phyloP scores from a whole-genome alignment of 73 alveolate species.

The Effrenium voratum region DNA sequence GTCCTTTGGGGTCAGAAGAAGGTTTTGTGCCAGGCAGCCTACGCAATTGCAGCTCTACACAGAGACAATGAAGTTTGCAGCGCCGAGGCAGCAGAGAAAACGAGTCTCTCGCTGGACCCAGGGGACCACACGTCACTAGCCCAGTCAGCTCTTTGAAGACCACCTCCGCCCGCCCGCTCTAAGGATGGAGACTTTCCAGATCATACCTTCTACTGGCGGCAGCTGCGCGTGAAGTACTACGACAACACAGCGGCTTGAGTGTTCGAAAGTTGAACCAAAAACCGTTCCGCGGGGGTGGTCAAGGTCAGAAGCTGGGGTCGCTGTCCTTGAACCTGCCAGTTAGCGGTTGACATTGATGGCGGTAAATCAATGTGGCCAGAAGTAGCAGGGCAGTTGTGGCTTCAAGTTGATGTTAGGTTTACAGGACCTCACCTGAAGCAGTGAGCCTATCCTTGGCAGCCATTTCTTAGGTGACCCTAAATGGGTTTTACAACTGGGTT shows the following conservation, averaged over 20 bases:
- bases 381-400: too few species aligned
- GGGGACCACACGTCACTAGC: background rate
- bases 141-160: background rate
- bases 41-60: constrained; percentile 28
- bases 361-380: too few species aligned
- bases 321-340: too few species aligned
- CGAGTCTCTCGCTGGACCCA: background rate
- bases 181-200: constrained; percentile 63
- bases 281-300: too few species aligned
- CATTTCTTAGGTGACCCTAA: too few species aligned
- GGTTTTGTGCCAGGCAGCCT: background rate
- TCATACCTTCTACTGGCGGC: constrained; percentile 59
- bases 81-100: background rate
- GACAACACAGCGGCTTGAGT: constrained; percentile 27
- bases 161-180: background rate
- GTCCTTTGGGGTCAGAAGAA: too few species aligned
- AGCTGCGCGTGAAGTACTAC: constrained; percentile 85
- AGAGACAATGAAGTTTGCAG: constrained; percentile 41
- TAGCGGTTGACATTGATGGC: background rate
- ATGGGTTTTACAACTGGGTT: too few species aligned
- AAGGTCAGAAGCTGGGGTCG: too few species aligned
- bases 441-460: too few species aligned
- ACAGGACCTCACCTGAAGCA: too few species aligned
- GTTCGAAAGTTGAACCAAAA: background rate
- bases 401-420: too few species aligned